Evolutionary conservation across 1,139 yeast species (phyloP).

Genomic region (Yamadazyma sp.): DNA sequence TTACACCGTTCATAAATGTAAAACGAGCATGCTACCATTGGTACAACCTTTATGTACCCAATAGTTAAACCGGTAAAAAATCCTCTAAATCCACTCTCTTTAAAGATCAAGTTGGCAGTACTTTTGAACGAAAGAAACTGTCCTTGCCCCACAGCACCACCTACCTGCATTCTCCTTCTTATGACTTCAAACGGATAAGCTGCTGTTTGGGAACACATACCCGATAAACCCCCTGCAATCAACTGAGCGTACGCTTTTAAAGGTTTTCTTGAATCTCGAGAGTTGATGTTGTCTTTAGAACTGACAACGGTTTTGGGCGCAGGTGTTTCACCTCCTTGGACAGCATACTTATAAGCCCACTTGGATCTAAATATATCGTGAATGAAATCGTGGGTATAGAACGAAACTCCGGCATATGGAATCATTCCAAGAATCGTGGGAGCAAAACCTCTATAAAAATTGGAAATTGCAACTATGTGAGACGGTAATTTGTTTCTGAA

Average conservation of each 20-base stretch:
- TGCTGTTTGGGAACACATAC: conserved; percentile 92
- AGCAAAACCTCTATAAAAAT: conserved; percentile 90
- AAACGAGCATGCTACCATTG: conserved; percentile 97
- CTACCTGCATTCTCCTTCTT: conserved; percentile 94
- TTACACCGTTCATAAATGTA: conserved; percentile 91
- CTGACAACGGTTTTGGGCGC: conserved; percentile 15
- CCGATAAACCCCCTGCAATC: conserved; percentile 92
- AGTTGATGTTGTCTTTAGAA: conserved; percentile 24
- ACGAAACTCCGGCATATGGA: conserved; percentile 97
- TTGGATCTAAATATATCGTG: conserved; percentile 80
- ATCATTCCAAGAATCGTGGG: conserved; percentile 96
- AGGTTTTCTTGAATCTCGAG: conserved; percentile 61
- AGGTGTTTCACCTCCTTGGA: conserved; percentile 25
- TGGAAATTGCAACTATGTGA: conserved; percentile 47
- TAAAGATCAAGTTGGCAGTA: conserved; percentile 58
- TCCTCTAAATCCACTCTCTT: conserved; percentile 78
- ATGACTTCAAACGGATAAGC: conserved; percentile 96
- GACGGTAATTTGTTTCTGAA: conserved; percentile 35
- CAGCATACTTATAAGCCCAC: conserved; percentile 55
- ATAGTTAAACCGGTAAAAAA: conserved; percentile 92
- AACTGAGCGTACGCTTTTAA: conserved; percentile 89
- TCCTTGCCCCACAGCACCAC: conserved; percentile 72
- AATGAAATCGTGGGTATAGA: conserved; percentile 86
- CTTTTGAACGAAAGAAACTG: conserved; percentile 53
- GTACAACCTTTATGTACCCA: conserved; percentile 91